Conservation (phyloP, 805 yeast genomes). For the Cyberlindnera meyerae region DNA sequence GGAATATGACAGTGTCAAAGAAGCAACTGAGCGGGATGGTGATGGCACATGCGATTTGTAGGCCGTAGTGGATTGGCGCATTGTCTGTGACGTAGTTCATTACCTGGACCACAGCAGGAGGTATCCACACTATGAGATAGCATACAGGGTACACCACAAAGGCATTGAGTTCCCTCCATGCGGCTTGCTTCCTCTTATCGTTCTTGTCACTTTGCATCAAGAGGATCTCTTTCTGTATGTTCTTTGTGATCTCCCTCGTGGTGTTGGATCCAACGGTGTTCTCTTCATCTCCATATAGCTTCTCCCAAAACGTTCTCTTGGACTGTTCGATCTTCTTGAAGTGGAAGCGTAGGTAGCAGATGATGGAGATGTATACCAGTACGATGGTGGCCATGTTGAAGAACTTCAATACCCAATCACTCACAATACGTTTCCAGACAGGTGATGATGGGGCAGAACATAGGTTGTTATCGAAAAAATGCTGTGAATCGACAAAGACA, state of each 20-base stretch:
- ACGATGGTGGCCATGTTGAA: slow-evolving; percentile 15
- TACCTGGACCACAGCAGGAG: slow-evolving; percentile 16
- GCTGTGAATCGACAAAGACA: slow-evolving; percentile 12
- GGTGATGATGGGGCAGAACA: slow-evolving; percentile 18
- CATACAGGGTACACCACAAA: slow-evolving; percentile 23
- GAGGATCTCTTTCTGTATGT: slow-evolving; percentile 20
- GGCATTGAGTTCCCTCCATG: slow-evolving; percentile 19
- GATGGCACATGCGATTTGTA: slow-evolving; percentile 43
- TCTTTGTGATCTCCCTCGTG: slow-evolving; percentile 1
- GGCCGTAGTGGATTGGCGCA: slow-evolving; percentile 4
- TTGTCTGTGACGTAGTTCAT: slow-evolving; percentile 5
- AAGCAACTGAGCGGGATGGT: slow-evolving; percentile 76
- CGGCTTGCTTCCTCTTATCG: slow-evolving; percentile 8
- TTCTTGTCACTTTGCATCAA: slow-evolving; percentile 8
- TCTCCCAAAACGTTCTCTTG: slow-evolving; percentile 10
- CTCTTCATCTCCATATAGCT: too few relatives aligned
- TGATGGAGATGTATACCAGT: slow-evolving; percentile 15
- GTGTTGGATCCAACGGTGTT: too few relatives aligned
- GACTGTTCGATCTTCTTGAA: slow-evolving; percentile 11
- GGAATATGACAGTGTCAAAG: slow-evolving; percentile 69
- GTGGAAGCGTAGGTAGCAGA: slow-evolving; percentile 12
- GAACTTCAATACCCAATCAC: slow-evolving; percentile 17
- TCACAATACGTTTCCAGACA: slow-evolving; percentile 19
- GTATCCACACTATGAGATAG: slow-evolving; percentile 19
- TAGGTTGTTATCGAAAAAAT: slow-evolving; percentile 10